These are phyloP conservation scores for Neofusicoccum umdonicola DNA, from an alignment of 2,329 filamentous ascomycete genomes.

Conservation along the genomic window DNA sequence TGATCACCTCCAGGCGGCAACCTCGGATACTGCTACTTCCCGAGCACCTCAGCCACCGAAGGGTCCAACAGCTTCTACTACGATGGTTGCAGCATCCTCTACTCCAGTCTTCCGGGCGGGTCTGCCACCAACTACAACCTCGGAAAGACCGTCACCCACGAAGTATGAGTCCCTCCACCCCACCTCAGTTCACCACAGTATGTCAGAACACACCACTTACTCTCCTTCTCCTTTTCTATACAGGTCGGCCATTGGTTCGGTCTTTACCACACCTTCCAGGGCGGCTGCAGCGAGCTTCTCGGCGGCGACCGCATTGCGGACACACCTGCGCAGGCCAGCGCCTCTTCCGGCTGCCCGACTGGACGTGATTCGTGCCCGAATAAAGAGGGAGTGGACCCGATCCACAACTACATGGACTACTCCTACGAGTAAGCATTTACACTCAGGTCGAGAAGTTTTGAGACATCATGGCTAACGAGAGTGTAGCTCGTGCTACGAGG, in stretches of 20 bases:
- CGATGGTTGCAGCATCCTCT: constrained; percentile 29
- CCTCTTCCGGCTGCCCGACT: constrained; percentile 25
- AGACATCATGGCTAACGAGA: constrained; percentile 16
- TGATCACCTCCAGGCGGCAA: constrained; percentile 25
- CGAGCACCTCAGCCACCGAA: background rate
- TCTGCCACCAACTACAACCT: constrained; percentile 44
- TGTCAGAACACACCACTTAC: background rate
- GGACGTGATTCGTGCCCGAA: constrained; percentile 28
- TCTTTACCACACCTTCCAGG: constrained; percentile 48
- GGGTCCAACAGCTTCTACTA: background rate
- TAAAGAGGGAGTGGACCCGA: constrained; percentile 27
- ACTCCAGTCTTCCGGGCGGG: background rate
- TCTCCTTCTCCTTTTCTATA: background rate
- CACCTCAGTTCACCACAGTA: background rate
- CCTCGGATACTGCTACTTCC: constrained; percentile 40
- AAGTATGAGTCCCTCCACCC: background rate
- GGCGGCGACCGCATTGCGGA: too few species aligned
- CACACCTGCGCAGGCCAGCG: constrained; percentile 26
- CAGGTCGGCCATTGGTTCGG: constrained; percentile 50
- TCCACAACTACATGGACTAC: constrained; percentile 38
- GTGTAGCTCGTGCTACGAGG: constrained; percentile 21
- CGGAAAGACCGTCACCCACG: constrained; percentile 48
- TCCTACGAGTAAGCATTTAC: constrained; percentile 20
- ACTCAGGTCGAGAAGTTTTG: too few species aligned
- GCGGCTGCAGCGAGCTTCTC: constrained; percentile 39